Conservation (phyloP, 1,284 basidiomycete species). For the Heliocybe sulcata region DNA sequence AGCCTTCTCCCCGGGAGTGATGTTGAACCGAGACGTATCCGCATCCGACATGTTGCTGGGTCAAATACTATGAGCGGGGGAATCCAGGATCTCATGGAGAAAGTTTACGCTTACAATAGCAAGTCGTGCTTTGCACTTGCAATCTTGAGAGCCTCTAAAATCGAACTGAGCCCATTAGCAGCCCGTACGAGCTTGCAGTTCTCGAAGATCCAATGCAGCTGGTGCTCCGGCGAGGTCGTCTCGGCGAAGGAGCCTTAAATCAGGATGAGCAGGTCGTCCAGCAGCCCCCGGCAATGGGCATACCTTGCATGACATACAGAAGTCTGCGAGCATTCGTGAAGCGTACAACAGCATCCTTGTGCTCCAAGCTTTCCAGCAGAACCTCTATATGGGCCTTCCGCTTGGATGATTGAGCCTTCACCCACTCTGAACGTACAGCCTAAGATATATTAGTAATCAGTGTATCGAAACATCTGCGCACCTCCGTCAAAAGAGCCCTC, state of each 20-base stretch:
- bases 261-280: conserved; percentile 8
- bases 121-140: conserved; percentile 87
- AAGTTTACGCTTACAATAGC: conserved; percentile 52
- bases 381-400: conserved; percentile 71
- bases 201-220: conserved; percentile 93
- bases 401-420: conserved; percentile 50
- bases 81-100: conserved; percentile 2
- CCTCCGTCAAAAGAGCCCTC: conserved; percentile 75
- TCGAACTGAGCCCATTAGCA: conserved; percentile 79
- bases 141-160: conserved; percentile 87
- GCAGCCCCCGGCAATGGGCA: conserved; percentile 7
- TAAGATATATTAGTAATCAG: neutral
- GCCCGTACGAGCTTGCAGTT: conserved; percentile 85
- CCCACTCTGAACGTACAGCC: conserved; percentile 58
- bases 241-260: conserved; percentile 83
- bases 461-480: conserved; percentile 24
- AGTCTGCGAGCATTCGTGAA: conserved; percentile 84
- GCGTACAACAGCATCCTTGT: conserved; percentile 75
- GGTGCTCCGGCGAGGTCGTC: conserved; percentile 86
- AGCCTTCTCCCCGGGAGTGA: conserved; percentile 60
- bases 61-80: conserved; percentile 1
- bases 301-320: conserved; percentile 89
- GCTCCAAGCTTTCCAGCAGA: conserved; percentile 81
- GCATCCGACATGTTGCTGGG: conserved; percentile 64
- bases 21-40: conserved; percentile 62